Conservation (phyloP, 495 filamentous ascomycete species). For the Clavariopsis aquatica region DNA sequence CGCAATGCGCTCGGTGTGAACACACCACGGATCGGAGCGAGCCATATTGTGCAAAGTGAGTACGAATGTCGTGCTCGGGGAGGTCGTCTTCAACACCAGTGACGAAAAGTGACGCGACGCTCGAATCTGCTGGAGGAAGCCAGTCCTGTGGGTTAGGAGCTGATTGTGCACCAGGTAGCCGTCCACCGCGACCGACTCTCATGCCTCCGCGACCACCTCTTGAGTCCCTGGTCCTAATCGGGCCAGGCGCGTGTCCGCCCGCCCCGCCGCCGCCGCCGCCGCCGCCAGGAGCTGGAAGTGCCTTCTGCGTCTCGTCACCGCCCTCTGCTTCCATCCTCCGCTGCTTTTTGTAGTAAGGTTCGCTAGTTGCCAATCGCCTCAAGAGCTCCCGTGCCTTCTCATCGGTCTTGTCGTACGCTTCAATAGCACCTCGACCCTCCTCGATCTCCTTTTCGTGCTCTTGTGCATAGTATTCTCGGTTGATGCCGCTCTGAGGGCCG, state of each 20-base stretch:
- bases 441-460: slow-evolving; percentile 94
- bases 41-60: slow-evolving; percentile 86
- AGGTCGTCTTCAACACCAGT: slow-evolving; percentile 96
- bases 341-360: slow-evolving; percentile 88
- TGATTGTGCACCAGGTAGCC: slow-evolving; percentile 70
- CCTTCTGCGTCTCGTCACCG: slow-evolving; percentile 50
- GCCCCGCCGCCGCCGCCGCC: slow-evolving; percentile 29
- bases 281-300: slow-evolving; percentile 42
- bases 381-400: slow-evolving; percentile 91
- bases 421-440: slow-evolving; percentile 74
- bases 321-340: slow-evolving; percentile 61
- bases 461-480: slow-evolving; percentile 96
- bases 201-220: slow-evolving; percentile 49
- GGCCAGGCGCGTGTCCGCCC: slow-evolving; percentile 42
- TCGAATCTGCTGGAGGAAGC: slow-evolving; percentile 75
- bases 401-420: slow-evolving; percentile 94
- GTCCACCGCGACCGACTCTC: slow-evolving; percentile 51
- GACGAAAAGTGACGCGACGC: slow-evolving; percentile 87
- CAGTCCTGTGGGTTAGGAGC: slow-evolving; percentile 82
- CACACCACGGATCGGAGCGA: slow-evolving; percentile 86
- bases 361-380: slow-evolving; percentile 80
- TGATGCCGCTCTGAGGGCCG: slow-evolving; percentile 85
- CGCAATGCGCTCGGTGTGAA: slow-evolving; percentile 94
- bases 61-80: slow-evolving; percentile 84
- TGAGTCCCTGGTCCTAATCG: slow-evolving; percentile 42